phyloP scores from a whole-genome alignment of 192 early-diverging fungal genomes.

The Podochytrium sp. region DNA sequence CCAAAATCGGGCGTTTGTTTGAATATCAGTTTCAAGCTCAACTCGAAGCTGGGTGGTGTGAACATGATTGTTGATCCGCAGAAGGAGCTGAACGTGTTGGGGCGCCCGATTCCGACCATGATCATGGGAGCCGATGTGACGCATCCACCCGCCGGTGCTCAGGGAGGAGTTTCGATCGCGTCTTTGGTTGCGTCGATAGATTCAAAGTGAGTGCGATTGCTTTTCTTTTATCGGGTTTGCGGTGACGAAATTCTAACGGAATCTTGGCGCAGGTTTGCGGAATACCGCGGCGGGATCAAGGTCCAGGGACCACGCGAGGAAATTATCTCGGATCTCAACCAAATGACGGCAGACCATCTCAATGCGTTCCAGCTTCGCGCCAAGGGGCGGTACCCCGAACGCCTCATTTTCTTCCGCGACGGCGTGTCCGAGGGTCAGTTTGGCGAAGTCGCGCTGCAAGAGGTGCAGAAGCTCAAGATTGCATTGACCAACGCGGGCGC shows the following conservation, averaged over 20 bases:
- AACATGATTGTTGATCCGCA: constrained; percentile 27
- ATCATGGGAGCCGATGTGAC: constrained; percentile 85
- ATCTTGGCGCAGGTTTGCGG: constrained; percentile 2
- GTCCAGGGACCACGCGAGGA: constrained; percentile 50
- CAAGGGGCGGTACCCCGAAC: constrained; percentile 37
- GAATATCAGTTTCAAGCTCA: constrained; percentile 68
- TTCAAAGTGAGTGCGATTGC: background rate
- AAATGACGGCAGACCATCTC: constrained; percentile 43
- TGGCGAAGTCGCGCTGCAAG: constrained; percentile 50
- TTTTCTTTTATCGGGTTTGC: background rate
- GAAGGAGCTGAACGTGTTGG: constrained; percentile 19
- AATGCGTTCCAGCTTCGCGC: constrained; percentile 45
- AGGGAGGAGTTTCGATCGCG: constrained; percentile 48
- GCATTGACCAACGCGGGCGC: constrained; percentile 37
- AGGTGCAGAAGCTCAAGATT: constrained; percentile 54
- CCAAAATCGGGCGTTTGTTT: constrained; percentile 59
- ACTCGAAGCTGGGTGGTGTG: constrained; percentile 32
- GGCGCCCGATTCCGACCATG: constrained; percentile 15
- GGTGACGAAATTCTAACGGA: no score
- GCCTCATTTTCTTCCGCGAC: constrained; percentile 65
- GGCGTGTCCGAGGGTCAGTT: constrained; percentile 71
- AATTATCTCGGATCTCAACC: constrained; percentile 48
- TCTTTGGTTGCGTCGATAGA: constrained; percentile 53
- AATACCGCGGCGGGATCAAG: constrained; percentile 44
- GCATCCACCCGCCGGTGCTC: constrained; percentile 72